Conservation (phyloP, 192 early-diverging fungal species). For the Rhizoclosmatium globosum region DNA sequence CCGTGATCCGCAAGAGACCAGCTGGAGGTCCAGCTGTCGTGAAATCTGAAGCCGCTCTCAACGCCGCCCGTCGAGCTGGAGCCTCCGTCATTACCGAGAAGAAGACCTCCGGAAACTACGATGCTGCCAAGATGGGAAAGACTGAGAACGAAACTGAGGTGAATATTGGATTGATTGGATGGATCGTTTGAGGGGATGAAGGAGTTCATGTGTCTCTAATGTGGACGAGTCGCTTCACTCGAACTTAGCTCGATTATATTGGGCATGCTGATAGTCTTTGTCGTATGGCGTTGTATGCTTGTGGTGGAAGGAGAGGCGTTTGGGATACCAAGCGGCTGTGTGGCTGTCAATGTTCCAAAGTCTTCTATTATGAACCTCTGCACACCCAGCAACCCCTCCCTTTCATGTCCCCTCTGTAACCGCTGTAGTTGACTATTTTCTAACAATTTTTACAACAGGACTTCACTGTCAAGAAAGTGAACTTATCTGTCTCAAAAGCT, state of each 20-base stretch:
- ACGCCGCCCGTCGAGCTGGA: constrained; percentile 78
- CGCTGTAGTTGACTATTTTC: not conserved
- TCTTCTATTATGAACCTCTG: no score
- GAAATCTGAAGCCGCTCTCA: constrained; percentile 70
- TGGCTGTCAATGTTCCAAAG: no score
- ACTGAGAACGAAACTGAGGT: constrained; percentile 89
- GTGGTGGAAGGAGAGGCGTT: no score
- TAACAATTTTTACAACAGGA: constrained; percentile 28
- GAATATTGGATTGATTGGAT: constrained; percentile 25
- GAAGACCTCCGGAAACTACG: constrained; percentile 62
- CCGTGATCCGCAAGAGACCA: constrained; percentile 82
- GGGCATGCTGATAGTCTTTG: no score
- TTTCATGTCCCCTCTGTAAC: no score
- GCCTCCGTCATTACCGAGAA: constrained; percentile 77
- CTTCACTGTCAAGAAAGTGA: constrained; percentile 66
- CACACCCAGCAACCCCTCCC: no score
- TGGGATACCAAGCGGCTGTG: no score
- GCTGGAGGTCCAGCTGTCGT: constrained; percentile 64
- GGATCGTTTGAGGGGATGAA: not conserved
- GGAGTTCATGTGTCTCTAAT: no score
- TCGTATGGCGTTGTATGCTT: no score
- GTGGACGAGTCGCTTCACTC: no score
- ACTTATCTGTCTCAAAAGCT: constrained; percentile 76
- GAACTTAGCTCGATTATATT: no score
- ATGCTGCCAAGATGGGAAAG: constrained; percentile 77